A percentile compares a stretch with the other conserved stretches of the same genome.
Evolutionary conservation across 2,329 filamentous ascomycete species (phyloP).

Genomic region (Cryphonectria radicalis): DNA sequence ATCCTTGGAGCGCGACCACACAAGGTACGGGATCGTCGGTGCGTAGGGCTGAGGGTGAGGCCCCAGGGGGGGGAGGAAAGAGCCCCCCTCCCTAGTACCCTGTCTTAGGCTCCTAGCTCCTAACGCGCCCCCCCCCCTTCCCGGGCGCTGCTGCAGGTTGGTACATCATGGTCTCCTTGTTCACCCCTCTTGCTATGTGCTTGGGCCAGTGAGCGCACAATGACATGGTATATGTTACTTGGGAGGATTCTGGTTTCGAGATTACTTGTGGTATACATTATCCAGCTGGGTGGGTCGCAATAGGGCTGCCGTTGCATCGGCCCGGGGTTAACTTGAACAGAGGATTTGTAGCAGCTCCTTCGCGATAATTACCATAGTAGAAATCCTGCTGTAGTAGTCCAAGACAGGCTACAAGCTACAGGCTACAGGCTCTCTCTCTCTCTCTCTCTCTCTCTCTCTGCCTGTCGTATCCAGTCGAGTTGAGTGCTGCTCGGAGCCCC

Average conservation of each 20-base stretch:
- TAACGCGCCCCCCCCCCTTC: too few relatives aligned
- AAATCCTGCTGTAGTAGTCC: neutral
- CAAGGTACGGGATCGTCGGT: conserved; percentile 22
- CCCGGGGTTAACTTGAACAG: neutral
- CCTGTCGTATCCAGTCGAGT: neutral
- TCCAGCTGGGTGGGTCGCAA: conserved; percentile 15
- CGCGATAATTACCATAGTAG: neutral
- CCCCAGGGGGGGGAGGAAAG: too few relatives aligned
- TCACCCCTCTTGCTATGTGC: neutral
- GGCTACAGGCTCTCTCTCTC: too few relatives aligned
- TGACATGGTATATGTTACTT: neutral
- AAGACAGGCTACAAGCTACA: neutral
- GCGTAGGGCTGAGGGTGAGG: conserved; percentile 25
- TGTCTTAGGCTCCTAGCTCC: neutral
- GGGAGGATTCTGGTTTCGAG: conserved; percentile 5
- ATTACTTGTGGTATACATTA: neutral
- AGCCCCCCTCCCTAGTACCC: too few relatives aligned
- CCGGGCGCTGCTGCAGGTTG: neutral
- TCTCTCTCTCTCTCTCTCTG: too few relatives aligned
- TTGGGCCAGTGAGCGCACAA: conserved; percentile 1
- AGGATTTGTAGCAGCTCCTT: conserved; percentile 1
- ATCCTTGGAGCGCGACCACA: conserved; percentile 3
- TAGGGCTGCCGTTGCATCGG: conserved; percentile 1
- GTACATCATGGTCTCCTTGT: neutral
- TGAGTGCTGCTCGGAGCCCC: neutral